Conservation (phyloP, 1,139 yeast genomes). For the Sugiyamaella pinicola region DNA sequence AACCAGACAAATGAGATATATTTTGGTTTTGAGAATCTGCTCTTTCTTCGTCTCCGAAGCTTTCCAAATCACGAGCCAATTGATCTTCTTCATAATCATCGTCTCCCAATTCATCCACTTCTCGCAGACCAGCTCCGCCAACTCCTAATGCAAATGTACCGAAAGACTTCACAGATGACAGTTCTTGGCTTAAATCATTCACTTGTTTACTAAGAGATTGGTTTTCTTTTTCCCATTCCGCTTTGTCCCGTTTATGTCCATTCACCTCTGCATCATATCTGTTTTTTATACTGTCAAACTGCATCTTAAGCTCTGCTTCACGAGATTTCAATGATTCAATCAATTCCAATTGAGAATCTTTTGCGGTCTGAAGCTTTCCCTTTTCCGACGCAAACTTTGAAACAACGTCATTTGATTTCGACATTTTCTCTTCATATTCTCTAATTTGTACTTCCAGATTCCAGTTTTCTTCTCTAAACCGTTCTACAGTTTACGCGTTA, state of each 20-base stretch:
- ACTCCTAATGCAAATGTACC: constrained; percentile 1
- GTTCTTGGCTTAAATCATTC: constrained; percentile 27
- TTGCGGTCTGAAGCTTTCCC: constrained; percentile 33
- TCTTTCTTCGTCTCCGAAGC: constrained; percentile 5
- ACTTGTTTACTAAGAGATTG: constrained; percentile 27
- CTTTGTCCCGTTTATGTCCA: constrained; percentile 31
- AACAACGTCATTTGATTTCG: constrained; percentile 34
- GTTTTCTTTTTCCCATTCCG: constrained; percentile 35
- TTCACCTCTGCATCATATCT: constrained; percentile 32
- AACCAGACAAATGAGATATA: constrained; percentile 44
- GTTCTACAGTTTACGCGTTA: constrained; percentile 37
- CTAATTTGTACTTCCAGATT: constrained; percentile 65
- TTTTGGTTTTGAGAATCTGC: constrained; percentile 3
- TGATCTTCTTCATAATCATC: constrained; percentile 37
- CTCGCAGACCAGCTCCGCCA: constrained; percentile 8
- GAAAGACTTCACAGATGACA: constrained; percentile 9
- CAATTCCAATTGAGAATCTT: constrained; percentile 38
- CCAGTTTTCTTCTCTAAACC: constrained; percentile 74
- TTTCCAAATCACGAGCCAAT: constrained; percentile 12
- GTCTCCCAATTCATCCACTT: constrained; percentile 27
- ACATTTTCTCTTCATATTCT: constrained; percentile 50
- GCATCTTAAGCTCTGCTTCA: constrained; percentile 36
- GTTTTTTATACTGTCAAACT: constrained; percentile 34
- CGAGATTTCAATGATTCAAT: constrained; percentile 39
- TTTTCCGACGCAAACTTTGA: constrained; percentile 36